These are phyloP conservation scores for Saccharum officinarum DNA, from an alignment of 176 grass and related monocot species.

Conservation along the genomic window DNA sequence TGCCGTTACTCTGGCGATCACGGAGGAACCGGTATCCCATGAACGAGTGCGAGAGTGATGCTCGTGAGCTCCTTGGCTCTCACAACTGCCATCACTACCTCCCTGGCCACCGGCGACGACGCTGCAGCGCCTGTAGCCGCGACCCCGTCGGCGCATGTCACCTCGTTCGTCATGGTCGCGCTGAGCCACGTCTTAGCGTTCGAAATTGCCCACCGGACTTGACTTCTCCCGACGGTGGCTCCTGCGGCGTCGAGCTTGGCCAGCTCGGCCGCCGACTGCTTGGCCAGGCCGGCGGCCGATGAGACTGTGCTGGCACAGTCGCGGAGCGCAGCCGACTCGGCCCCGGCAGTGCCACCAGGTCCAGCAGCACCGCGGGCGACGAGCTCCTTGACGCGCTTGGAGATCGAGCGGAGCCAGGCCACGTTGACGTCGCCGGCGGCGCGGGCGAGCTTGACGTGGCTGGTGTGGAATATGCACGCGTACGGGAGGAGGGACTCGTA, in stretches of 20 bases:
- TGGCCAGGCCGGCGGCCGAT: constrained; percentile 36
- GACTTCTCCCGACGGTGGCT: background rate
- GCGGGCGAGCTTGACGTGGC: constrained; percentile 45
- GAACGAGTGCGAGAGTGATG: constrained; percentile 56
- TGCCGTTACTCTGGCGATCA: too few species aligned
- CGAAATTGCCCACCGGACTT: constrained; percentile 50
- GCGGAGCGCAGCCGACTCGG: background rate
- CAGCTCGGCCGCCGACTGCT: constrained; percentile 29
- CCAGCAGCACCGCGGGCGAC: background rate
- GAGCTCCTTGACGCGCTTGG: constrained; percentile 20
- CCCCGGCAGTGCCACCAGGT: background rate
- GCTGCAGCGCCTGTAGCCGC: background rate
- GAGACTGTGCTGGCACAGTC: constrained; percentile 39
- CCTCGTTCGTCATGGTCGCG: constrained; percentile 60
- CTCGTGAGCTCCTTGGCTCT: constrained; percentile 47
- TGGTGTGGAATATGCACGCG: constrained; percentile 36
- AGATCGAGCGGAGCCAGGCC: constrained; percentile 26
- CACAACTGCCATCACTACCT: constrained; percentile 26
- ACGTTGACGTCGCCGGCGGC: constrained; percentile 41
- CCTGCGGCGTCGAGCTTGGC: constrained; percentile 6
- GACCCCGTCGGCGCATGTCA: constrained; percentile 55
- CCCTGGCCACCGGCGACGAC: constrained; percentile 8
- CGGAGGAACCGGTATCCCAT: constrained; percentile 24
- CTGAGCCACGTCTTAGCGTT: constrained; percentile 80
- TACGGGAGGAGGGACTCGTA: constrained; percentile 50